Evolutionary conservation across 495 filamentous ascomycete genomes (phyloP).

Genomic region (Barbatosphaeria neglecta): DNA sequence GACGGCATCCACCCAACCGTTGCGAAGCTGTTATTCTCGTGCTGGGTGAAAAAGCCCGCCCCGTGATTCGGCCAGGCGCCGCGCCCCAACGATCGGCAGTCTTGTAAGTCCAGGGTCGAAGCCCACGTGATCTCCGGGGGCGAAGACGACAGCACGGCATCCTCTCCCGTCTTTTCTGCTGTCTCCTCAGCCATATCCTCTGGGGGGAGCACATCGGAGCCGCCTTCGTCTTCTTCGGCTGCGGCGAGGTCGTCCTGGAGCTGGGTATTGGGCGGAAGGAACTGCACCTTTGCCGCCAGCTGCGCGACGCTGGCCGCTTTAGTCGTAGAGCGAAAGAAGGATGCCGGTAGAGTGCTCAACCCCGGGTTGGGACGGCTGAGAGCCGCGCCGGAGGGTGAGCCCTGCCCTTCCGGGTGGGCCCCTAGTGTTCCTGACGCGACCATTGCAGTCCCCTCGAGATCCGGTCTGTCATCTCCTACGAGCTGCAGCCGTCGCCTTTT

Average conservation of each 20-base stretch:
- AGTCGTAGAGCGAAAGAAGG: constrained; percentile 5
- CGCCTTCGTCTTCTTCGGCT: not conserved
- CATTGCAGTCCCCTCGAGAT: no score
- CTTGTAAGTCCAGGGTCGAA: constrained; percentile 2
- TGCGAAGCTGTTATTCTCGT: constrained; percentile 15
- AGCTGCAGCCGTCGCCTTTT: no score
- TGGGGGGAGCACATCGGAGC: not conserved
- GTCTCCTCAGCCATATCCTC: not conserved
- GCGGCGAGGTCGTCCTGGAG: constrained; percentile 7
- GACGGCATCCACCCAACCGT: constrained; percentile 20
- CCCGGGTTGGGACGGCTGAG: constrained; percentile 17
- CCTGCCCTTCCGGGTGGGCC: no score
- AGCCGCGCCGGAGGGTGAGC: no score
- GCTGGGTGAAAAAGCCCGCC: constrained; percentile 14
- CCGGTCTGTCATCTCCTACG: no score
- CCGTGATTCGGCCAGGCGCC: constrained; percentile 13
- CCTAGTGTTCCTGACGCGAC: no score
- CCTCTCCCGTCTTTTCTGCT: not conserved
- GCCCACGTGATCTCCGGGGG: constrained; percentile 6
- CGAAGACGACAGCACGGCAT: not conserved
- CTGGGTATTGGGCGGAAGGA: constrained; percentile 16
- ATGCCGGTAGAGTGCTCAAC: constrained; percentile 14
- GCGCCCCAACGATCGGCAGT: constrained; percentile 1
- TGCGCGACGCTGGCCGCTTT: not conserved
- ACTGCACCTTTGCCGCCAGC: constrained; percentile 1